Evolutionary conservation across 257 asterid genomes (phyloP).

Genomic region (Solanum piurae): DNA sequence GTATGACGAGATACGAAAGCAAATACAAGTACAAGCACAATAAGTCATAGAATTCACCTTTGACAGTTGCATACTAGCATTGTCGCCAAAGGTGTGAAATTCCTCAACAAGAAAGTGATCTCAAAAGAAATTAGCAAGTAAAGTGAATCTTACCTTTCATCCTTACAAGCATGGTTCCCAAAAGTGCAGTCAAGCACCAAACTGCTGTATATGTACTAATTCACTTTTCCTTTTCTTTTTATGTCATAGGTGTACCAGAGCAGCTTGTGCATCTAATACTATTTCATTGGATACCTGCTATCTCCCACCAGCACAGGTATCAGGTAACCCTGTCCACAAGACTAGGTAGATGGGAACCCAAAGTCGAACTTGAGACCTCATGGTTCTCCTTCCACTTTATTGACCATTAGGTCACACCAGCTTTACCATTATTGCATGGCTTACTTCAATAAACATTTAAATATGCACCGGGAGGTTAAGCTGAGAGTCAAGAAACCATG

Average conservation of each 20-base stretch:
- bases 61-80: background rate
- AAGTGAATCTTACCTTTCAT: background rate
- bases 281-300: background rate
- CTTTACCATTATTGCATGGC: background rate
- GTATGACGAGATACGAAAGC: background rate
- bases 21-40: background rate
- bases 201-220: background rate
- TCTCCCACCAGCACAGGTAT: background rate
- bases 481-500: background rate
- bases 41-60: background rate
- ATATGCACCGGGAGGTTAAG: background rate
- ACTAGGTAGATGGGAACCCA: background rate
- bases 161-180: background rate
- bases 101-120: background rate
- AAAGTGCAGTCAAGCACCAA: background rate
- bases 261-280: background rate
- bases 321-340: background rate
- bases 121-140: background rate
- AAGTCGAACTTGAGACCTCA: background rate
- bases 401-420: background rate
- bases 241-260: background rate
- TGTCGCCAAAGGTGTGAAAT: background rate
- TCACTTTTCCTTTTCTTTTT: background rate
- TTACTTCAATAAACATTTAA: background rate
- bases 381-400: background rate